Evolutionary conservation across 768 basidiomycete species (phyloP).

Genomic region (Tulasnella sp.): DNA sequence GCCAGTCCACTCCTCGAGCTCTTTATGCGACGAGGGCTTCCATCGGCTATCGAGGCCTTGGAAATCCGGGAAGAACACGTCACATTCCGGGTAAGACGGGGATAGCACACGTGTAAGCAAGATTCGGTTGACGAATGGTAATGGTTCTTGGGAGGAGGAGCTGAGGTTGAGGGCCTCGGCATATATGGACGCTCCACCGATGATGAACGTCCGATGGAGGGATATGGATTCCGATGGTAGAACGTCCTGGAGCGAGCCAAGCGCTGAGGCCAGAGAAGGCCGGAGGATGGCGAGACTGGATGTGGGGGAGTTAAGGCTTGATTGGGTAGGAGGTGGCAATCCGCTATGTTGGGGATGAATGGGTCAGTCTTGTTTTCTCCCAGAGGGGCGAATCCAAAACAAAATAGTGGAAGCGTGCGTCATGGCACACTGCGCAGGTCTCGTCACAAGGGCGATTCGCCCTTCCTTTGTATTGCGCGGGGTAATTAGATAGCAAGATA

Average conservation of each 20-base stretch:
- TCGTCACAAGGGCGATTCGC: constrained; percentile 11
- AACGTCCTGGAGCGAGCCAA: constrained; percentile 38
- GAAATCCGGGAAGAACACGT: constrained; percentile 82
- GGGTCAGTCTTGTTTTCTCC: neutral
- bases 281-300: constrained; percentile 36
- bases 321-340: constrained; percentile 15
- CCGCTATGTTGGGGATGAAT: constrained; percentile 6
- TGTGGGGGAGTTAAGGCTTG: constrained; percentile 3
- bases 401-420: constrained; percentile 1
- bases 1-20: constrained; percentile 72
- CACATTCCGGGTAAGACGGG: constrained; percentile 76
- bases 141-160: constrained; percentile 32
- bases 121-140: constrained; percentile 66
- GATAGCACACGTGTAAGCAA: constrained; percentile 79
- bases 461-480: neutral
- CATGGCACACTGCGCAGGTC: constrained; percentile 7
- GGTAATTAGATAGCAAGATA: constrained; percentile 21
- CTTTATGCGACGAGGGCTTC: constrained; percentile 52
- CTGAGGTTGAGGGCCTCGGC: constrained; percentile 52
- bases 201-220: constrained; percentile 69
- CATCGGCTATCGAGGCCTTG: constrained; percentile 32
- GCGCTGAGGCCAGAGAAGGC: constrained; percentile 46
- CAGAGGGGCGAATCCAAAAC: neutral
- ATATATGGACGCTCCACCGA: constrained; percentile 90
- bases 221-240: constrained; percentile 30